phyloP scores from a whole-genome alignment of 768 basidiomycete genomes.

The Serendipita sp. region DNA sequence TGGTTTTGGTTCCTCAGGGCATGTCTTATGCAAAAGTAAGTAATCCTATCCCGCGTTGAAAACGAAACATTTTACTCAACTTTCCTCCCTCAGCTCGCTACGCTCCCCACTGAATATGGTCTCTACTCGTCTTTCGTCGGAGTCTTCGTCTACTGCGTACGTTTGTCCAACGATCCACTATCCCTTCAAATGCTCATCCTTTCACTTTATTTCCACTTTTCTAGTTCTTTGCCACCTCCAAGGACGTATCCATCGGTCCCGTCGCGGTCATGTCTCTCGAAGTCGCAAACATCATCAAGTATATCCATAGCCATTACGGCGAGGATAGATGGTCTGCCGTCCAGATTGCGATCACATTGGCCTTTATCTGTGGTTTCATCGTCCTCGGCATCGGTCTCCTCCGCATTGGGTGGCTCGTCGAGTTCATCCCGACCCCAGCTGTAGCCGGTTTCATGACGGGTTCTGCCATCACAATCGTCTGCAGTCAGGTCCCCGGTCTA shows the following conservation, averaged over 20 bases:
- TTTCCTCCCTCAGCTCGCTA: conserved; percentile 38
- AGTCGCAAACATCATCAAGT: conserved; percentile 59
- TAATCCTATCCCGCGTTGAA: background rate
- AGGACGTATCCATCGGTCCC: conserved; percentile 98
- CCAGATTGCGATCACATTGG: conserved; percentile 67
- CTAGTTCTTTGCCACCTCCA: conserved; percentile 89
- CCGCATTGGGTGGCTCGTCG: conserved; percentile 84
- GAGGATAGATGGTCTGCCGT: conserved; percentile 46
- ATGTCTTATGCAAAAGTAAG: conserved; percentile 73
- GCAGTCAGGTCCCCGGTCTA: conserved; percentile 75
- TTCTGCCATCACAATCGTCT: conserved; percentile 82
- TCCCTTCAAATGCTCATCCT: background rate
- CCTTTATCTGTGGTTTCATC: conserved; percentile 82
- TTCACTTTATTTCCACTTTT: background rate
- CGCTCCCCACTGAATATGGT: conserved; percentile 73
- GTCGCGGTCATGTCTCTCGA: conserved; percentile 97
- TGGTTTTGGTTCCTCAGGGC: conserved; percentile 87
- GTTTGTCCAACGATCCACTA: conserved; percentile 14
- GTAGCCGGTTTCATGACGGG: conserved; percentile 36
- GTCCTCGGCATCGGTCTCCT: conserved; percentile 79
- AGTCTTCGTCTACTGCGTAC: conserved; percentile 64
- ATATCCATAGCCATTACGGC: conserved; percentile 34
- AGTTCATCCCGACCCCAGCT: conserved; percentile 79
- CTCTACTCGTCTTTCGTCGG: conserved; percentile 90
- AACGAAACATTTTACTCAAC: conserved; percentile 16